These are phyloP conservation scores for Lactarius vividus DNA, from an alignment of 768 basidiomycete species.

Conservation along the genomic window DNA sequence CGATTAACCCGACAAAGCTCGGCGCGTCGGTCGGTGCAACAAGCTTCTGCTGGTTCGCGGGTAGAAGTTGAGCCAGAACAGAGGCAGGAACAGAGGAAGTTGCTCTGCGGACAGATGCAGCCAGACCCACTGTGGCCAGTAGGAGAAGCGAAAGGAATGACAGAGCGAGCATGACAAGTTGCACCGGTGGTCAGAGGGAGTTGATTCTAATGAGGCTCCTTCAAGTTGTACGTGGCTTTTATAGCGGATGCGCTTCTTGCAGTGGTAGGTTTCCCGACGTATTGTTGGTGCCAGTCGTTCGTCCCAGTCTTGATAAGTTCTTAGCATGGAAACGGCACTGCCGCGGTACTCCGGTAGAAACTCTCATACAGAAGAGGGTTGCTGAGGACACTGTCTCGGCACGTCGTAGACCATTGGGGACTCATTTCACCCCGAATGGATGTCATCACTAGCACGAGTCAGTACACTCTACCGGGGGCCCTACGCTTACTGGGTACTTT, in stretches of 20 bases:
- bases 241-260: not conserved
- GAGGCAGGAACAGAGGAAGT: not conserved
- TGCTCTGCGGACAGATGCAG: not conserved
- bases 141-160: constrained; percentile 1
- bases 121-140: not conserved
- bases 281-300: no score
- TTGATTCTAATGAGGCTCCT: not conserved
- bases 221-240: not conserved
- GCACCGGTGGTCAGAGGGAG: not conserved
- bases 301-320: not conserved
- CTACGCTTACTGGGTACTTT: no score
- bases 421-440: no score
- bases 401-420: no score
- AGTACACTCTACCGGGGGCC: no score
- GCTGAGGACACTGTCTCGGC: no score
- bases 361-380: no score
- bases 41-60: not conserved
- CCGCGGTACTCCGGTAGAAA: not conserved
- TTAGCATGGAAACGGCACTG: not conserved
- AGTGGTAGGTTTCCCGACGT: not conserved
- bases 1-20: not conserved
- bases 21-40: not conserved
- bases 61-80: not conserved
- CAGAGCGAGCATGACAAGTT: not conserved
- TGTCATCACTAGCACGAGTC: no score